A percentile compares a stretch with the other conserved stretches of the same genome.
Evolutionary conservation across 306 rosid species (phyloP).

Genomic region (Quercus mongolica): DNA sequence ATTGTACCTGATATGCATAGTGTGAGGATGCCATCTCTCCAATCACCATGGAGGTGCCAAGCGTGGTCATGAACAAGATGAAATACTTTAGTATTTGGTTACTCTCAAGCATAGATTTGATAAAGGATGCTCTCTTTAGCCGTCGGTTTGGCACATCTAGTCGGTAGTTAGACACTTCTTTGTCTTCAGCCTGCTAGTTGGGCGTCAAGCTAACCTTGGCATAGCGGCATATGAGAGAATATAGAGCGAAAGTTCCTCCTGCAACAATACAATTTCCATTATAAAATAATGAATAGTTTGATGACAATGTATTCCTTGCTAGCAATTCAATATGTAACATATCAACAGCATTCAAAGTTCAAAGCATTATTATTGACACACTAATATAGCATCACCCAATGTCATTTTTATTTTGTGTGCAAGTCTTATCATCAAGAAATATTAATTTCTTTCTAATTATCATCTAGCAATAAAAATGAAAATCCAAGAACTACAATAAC

Average conservation of each 20-base stretch:
- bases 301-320: not conserved
- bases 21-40: conserved; percentile 40
- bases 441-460: no score
- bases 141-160: conserved; percentile 10
- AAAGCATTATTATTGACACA: no score
- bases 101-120: conserved; percentile 20
- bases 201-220: conserved; percentile 27
- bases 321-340: no score
- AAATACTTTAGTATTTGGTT: conserved; percentile 14
- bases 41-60: conserved; percentile 44
- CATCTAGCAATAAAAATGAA: no score
- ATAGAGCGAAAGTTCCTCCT: conserved; percentile 34
- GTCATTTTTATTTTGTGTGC: no score
- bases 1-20: conserved; percentile 36
- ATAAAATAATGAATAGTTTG: not conserved
- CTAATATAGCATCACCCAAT: no score
- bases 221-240: conserved; percentile 25
- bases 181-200: conserved; percentile 26
- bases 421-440: no score
- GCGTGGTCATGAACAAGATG: conserved; percentile 22
- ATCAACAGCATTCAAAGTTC: no score
- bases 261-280: not conserved
- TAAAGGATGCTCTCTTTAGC: conserved; percentile 2
- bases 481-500: no score
- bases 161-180: conserved; percentile 25